These are phyloP conservation scores for Gracilaria caudata DNA, from an alignment of 23 red algal species.

Conservation along the genomic window DNA sequence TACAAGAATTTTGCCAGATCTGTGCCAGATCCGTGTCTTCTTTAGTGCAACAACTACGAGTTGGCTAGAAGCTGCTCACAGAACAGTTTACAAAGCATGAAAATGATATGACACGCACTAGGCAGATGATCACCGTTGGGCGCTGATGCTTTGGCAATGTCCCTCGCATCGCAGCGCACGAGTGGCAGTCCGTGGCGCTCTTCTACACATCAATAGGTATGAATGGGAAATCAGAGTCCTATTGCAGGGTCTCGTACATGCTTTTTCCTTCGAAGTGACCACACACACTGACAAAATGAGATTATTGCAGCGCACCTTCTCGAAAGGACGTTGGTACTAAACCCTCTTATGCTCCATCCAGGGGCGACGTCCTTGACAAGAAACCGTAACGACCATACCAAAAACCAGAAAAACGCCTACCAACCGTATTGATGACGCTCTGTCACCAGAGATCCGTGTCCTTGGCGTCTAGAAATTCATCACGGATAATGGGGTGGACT, in stretches of 20 bases:
- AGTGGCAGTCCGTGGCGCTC: background rate
- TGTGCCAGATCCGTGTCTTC: too few species aligned
- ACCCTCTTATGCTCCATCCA: background rate
- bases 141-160: background rate
- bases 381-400: conserved; percentile 1
- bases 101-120: too few species aligned
- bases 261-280: background rate
- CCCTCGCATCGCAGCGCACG: background rate
- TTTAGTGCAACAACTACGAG: too few species aligned
- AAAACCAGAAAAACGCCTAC: background rate
- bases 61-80: too few species aligned
- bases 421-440: background rate
- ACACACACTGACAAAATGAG: background rate
- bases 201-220: conserved; percentile 14
- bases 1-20: too few species aligned
- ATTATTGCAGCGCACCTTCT: background rate
- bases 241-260: conserved; percentile 21
- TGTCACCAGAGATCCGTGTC: background rate
- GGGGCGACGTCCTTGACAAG: background rate
- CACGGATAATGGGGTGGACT: background rate
- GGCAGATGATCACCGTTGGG: too few species aligned
- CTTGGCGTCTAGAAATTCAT: background rate
- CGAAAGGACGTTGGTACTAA: background rate
- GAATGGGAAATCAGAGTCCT: conserved; percentile 20
- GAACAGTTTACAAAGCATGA: too few species aligned